Evolutionary conservation across 345 rosid genomes (phyloP).

Genomic region (Linum lewisii): DNA sequence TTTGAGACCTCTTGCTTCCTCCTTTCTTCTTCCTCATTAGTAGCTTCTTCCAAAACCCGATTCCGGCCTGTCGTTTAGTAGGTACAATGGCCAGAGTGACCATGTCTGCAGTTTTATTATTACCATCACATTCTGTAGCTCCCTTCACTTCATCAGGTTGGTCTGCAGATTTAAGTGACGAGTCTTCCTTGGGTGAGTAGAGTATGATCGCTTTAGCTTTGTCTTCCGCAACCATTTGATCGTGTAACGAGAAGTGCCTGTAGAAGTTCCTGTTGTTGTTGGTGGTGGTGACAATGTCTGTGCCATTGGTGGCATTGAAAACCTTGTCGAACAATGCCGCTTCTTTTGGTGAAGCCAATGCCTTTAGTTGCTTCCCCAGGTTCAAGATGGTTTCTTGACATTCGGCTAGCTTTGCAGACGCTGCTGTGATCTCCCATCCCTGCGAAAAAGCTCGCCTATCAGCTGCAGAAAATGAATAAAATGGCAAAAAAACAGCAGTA

Average conservation of each 20-base stretch:
- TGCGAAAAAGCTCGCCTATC: slow-evolving; percentile 18
- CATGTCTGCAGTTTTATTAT: slow-evolving; percentile 17
- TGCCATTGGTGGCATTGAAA: slow-evolving; percentile 17
- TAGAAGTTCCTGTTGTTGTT: slow-evolving; percentile 21
- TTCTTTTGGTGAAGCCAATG: slow-evolving; percentile 46
- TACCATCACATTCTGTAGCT: slow-evolving; percentile 7
- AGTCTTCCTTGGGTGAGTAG: slow-evolving; percentile 24
- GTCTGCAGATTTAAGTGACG: slow-evolving; percentile 5
- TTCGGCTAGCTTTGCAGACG: slow-evolving; percentile 72
- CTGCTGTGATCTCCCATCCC: slow-evolving; percentile 64
- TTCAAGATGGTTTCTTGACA: slow-evolving; percentile 78
- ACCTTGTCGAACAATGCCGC: slow-evolving; percentile 34
- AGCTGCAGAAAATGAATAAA: neutral
- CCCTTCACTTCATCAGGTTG: slow-evolving; percentile 18
- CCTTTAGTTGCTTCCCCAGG: slow-evolving; percentile 72
- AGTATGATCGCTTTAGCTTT: slow-evolving; percentile 29
- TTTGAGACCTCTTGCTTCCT: slow-evolving; percentile 34
- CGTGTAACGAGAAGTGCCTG: slow-evolving; percentile 45
- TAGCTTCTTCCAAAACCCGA: slow-evolving; percentile 54
- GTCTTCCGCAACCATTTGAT: slow-evolving; percentile 55
- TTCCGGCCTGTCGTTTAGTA: slow-evolving; percentile 45
- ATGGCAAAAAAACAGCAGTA: neutral
- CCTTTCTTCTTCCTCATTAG: slow-evolving; percentile 64
- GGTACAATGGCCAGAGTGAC: slow-evolving; percentile 37
- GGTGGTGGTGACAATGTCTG: slow-evolving; percentile 13